phyloP scores from a whole-genome alignment of 352 stramenopile genomes.

The Globisporangium spinosum region DNA sequence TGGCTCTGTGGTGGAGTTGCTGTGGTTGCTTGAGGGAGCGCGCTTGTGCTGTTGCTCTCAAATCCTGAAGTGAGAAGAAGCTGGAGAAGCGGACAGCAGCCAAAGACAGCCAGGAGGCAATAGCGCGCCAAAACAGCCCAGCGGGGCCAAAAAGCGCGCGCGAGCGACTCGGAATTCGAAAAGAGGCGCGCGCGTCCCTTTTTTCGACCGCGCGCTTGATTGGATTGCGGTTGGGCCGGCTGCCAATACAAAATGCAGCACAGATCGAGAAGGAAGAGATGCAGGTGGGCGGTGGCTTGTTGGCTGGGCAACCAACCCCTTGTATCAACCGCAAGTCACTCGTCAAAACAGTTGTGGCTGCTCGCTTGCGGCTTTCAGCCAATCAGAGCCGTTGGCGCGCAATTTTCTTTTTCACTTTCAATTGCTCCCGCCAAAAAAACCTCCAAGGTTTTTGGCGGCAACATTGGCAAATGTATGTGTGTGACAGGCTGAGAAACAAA shows the following conservation, averaged over 20 bases:
- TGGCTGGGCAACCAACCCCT: not conserved
- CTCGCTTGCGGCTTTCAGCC: conserved; percentile 9
- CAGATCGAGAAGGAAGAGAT: not conserved
- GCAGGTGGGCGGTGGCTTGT: not conserved
- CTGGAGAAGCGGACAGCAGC: not conserved
- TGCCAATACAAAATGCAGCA: not conserved
- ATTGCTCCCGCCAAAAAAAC: conserved; percentile 8
- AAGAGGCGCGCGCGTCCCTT: conserved; percentile 12
- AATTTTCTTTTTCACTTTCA: conserved; percentile 8
- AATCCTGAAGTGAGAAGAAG: conserved; percentile 18
- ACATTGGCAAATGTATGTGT: not conserved
- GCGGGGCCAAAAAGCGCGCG: conserved; percentile 17
- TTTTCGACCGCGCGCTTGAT: not conserved
- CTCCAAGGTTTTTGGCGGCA: conserved; percentile 12
- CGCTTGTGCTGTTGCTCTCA: conserved; percentile 16
- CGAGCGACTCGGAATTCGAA: conserved; percentile 15
- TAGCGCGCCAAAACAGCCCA: conserved; percentile 7
- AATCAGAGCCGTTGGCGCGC: conserved; percentile 25
- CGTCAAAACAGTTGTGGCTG: not conserved
- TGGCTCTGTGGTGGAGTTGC: not conserved
- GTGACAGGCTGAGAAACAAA: conserved; percentile 8
- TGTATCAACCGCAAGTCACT: not conserved
- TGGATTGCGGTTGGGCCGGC: not conserved
- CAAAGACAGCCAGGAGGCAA: not conserved
- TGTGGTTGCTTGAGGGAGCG: not conserved